These are phyloP conservation scores for Malassezia cuniculi DNA, from an alignment of 1,284 basidiomycete species.

Conservation along the genomic window DNA sequence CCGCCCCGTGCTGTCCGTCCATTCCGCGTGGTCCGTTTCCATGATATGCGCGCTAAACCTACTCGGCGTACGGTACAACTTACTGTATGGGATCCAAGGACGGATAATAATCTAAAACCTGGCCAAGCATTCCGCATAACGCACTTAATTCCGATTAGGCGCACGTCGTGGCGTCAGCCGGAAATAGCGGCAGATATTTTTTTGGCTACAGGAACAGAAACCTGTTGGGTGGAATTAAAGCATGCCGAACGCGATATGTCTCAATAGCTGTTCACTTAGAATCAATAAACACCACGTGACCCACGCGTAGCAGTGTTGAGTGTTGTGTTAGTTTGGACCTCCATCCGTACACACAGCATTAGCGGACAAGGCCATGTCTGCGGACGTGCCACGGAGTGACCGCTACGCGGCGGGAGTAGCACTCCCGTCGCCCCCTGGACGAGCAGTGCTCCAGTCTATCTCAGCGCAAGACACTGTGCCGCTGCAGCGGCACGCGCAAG, in stretches of 20 bases:
- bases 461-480: conserved; percentile 13
- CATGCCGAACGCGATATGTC: too few species aligned
- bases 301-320: conserved; percentile 9
- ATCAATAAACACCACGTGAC: conserved; percentile 8
- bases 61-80: conserved; percentile 22
- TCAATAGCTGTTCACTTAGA: too few species aligned
- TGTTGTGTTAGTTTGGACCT: conserved; percentile 11
- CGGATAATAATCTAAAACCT: too few species aligned
- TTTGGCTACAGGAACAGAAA: conserved; percentile 6
- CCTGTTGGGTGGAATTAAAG: too few species aligned
- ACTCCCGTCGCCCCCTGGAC: conserved; percentile 9
- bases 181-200: conserved; percentile 6
- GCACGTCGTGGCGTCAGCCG: conserved; percentile 6
- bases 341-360: not conserved
- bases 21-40: conserved; percentile 64
- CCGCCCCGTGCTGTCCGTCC: conserved; percentile 65
- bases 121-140: too few species aligned
- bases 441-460: conserved; percentile 12
- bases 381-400: conserved; percentile 6
- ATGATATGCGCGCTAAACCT: conserved; percentile 52
- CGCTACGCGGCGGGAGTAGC: conserved; percentile 1
- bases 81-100: conserved; percentile 21
- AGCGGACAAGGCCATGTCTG: conserved; percentile 4
- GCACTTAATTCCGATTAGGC: conserved; percentile 5
- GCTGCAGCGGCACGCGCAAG: conserved; percentile 7